Conservation (phyloP, 441 rosid genomes). For the Bocquillonia castaneifolia region DNA sequence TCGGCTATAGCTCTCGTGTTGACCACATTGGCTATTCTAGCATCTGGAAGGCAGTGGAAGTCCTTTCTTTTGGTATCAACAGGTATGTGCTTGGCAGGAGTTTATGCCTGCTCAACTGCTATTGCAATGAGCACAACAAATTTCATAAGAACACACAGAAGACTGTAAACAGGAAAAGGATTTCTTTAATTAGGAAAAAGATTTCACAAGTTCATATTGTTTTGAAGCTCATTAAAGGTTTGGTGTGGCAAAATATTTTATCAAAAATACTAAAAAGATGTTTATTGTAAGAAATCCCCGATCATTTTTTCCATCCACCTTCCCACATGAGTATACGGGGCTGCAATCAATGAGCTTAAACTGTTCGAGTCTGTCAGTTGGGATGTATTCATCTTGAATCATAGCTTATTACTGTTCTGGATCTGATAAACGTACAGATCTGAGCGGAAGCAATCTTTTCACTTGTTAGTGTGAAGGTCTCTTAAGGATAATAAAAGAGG, state of each 20-base stretch:
- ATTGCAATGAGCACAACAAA: slow-evolving; percentile 69
- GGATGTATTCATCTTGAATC: no score
- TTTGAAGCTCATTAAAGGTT: not conserved
- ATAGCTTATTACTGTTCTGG: not conserved
- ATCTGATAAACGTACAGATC: not conserved
- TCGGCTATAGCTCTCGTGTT: slow-evolving; percentile 41
- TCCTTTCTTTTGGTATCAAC: slow-evolving; percentile 42
- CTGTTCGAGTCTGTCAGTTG: no score
- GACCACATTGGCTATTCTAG: slow-evolving; percentile 62
- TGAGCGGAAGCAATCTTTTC: not conserved
- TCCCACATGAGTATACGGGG: no score
- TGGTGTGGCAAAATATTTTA: no score
- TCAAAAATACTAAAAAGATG: no score
- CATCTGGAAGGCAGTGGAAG: slow-evolving; percentile 63
- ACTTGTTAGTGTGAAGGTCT: no score
- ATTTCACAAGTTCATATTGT: no score
- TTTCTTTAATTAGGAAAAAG: no score
- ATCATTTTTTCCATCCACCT: no score
- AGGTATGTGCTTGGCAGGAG: slow-evolving; percentile 52
- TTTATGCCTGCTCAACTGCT: slow-evolving; percentile 54
- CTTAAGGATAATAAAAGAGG: no score
- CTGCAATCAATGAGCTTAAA: no score
- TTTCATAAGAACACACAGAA: slow-evolving; percentile 79
- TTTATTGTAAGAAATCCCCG: no score
- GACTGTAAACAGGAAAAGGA: slow-evolving; percentile 35